Percentiles rank a stretch among this genome's conserved stretches.
phyloP scores from a whole-genome alignment of 805 yeast species.

The Hanseniaspora meyeri region DNA sequence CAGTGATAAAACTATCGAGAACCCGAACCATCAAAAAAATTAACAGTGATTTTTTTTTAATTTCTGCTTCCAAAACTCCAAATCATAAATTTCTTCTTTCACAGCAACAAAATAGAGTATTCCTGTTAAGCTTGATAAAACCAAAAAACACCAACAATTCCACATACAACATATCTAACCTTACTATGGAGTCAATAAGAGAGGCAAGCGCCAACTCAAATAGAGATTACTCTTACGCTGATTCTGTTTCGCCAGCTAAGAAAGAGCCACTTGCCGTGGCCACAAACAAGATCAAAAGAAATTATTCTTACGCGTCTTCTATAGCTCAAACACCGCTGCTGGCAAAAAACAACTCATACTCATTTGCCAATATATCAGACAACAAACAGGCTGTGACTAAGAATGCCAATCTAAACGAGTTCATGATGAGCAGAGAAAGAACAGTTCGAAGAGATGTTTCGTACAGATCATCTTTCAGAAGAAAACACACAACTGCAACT shows the following conservation, averaged over 20 bases:
- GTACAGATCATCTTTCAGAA: slow-evolving; percentile 11
- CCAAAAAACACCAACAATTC: background rate
- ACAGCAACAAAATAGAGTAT: too few relatives aligned
- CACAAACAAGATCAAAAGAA: slow-evolving; percentile 10
- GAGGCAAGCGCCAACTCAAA: background rate
- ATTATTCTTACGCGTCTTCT: slow-evolving; percentile 1
- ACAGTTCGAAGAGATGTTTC: slow-evolving; percentile 8
- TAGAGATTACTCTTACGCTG: background rate
- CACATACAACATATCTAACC: background rate
- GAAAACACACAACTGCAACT: slow-evolving; percentile 6
- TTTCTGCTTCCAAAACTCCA: too few relatives aligned
- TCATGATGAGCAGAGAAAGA: slow-evolving; percentile 9
- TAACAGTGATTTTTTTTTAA: too few relatives aligned
- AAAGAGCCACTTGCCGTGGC: background rate
- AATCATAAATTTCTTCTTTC: too few relatives aligned
- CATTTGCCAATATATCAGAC: slow-evolving; percentile 30
- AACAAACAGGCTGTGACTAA: slow-evolving; percentile 19
- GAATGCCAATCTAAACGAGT: slow-evolving; percentile 1
- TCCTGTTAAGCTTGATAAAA: too few relatives aligned
- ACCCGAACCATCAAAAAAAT: too few relatives aligned
- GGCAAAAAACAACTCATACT: slow-evolving; percentile 16
- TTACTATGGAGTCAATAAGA: slow-evolving; percentile 1
- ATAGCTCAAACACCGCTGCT: slow-evolving; percentile 12
- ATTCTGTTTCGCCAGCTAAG: background rate
- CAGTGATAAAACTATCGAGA: too few relatives aligned